Conservation (phyloP, 805 yeast genomes). For the Metschnikowia lochheadii region DNA sequence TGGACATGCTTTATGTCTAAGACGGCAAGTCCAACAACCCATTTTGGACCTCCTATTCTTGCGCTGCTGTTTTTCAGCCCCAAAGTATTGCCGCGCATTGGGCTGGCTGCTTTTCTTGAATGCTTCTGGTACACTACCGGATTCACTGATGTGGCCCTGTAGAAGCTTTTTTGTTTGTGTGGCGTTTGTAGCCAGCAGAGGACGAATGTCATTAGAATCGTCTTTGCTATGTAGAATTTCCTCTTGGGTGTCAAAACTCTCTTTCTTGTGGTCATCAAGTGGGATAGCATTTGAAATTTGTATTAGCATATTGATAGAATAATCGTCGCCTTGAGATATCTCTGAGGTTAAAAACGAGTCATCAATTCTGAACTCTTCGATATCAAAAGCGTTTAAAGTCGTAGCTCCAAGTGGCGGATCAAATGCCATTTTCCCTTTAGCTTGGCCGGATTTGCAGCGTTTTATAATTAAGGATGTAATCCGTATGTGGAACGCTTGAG, state of each 20-base stretch:
- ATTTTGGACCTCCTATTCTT: conserved; percentile 8
- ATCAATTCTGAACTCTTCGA: conserved; percentile 1
- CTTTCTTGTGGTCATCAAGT: background rate
- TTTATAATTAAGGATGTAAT: background rate
- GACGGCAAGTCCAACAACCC: conserved; percentile 21
- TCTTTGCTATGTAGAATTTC: background rate
- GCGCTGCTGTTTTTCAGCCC: background rate
- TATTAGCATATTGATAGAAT: conserved; percentile 6
- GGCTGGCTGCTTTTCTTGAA: background rate
- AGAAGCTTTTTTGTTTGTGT: background rate
- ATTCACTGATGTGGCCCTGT: background rate
- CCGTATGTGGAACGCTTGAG: background rate
- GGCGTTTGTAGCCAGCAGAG: background rate
- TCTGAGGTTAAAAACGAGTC: conserved; percentile 11
- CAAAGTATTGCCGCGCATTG: background rate
- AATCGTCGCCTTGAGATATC: conserved; percentile 2
- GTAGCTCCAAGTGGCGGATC: background rate
- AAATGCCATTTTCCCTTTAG: background rate
- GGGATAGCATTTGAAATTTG: conserved; percentile 3
- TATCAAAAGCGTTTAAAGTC: background rate
- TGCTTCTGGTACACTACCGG: background rate
- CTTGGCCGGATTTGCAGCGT: background rate
- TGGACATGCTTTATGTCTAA: conserved; percentile 20
- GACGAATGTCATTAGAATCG: background rate
- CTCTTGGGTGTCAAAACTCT: background rate